Evolutionary conservation across 768 basidiomycete species (phyloP).

Genomic region (Botryobasidium botryosum): DNA sequence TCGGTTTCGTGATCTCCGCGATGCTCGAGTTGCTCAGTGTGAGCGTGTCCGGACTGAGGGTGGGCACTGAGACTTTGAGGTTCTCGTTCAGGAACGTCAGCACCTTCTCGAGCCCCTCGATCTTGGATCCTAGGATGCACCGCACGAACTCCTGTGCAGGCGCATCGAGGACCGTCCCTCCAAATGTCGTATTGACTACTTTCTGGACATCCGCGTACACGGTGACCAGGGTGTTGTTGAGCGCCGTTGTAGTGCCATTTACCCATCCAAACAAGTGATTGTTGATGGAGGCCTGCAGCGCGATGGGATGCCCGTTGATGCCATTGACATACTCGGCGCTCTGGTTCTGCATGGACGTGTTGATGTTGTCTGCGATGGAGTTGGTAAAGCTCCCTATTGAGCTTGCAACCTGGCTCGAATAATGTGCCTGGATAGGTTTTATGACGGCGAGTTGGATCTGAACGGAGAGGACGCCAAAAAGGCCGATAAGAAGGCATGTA

Average conservation of each 20-base stretch:
- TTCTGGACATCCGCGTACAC: conserved; percentile 81
- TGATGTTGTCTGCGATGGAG: conserved; percentile 59
- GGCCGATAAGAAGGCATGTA: conserved; percentile 78
- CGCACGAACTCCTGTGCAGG: conserved; percentile 76
- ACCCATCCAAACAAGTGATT: conserved; percentile 90
- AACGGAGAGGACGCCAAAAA: conserved; percentile 74
- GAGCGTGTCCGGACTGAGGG: conserved; percentile 56
- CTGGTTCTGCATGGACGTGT: conserved; percentile 67
- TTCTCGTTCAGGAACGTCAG: conserved; percentile 86
- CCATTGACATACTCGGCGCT: conserved; percentile 59
- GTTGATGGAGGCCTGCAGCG: conserved; percentile 62
- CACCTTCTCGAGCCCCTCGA: conserved; percentile 69
- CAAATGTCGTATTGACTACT: conserved; percentile 62
- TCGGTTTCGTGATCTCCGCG: conserved; percentile 60
- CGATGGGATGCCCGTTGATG: conserved; percentile 54
- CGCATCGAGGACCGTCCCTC: conserved; percentile 61
- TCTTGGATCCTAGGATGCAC: conserved; percentile 85
- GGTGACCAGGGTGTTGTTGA: conserved; percentile 70
- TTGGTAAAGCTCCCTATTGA: conserved; percentile 50
- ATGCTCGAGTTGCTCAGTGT: conserved; percentile 56
- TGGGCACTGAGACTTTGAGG: conserved; percentile 66
- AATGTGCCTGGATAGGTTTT: conserved; percentile 51
- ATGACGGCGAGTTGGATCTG: conserved; percentile 75
- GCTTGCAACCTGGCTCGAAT: conserved; percentile 40
- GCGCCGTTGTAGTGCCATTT: conserved; percentile 68